These are phyloP conservation scores for Amborella trichopoda DNA, from an alignment of 164 flowering plant species.

Conservation along the genomic window DNA sequence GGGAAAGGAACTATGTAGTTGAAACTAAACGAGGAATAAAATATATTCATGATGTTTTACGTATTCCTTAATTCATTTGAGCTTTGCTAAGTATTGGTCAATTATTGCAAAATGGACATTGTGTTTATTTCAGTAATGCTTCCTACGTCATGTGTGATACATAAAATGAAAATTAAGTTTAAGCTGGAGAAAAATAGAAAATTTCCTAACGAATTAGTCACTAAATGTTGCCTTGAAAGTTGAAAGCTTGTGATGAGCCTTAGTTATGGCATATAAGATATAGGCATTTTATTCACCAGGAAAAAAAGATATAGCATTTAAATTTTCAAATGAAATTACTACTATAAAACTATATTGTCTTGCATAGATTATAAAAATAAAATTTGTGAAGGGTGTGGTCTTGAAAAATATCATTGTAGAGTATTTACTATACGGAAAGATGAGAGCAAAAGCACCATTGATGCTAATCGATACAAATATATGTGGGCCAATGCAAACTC, in stretches of 20 bases:
- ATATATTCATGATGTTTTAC: constrained; percentile 1
- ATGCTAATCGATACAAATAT: neutral
- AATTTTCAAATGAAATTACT: too few species aligned
- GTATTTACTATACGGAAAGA: neutral
- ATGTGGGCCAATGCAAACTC: constrained; percentile 2
- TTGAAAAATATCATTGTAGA: neutral
- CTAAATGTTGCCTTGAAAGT: neutral
- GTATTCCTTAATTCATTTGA: neutral
- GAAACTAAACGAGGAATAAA: neutral
- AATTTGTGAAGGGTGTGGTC: neutral
- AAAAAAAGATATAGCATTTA: neutral
- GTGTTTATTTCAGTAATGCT: neutral
- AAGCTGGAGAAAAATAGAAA: too few species aligned
- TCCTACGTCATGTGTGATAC: neutral
- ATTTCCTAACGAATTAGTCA: neutral
- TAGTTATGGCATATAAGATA: constrained; percentile 3
- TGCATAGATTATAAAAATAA: neutral
- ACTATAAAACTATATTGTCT: too few species aligned
- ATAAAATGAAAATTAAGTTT: neutral
- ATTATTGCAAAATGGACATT: neutral
- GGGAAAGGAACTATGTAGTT: neutral
- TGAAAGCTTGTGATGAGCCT: neutral
- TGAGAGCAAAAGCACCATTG: constrained; percentile 2
- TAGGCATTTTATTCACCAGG: neutral
- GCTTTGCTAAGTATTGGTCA: constrained; percentile 2